phyloP scores from a whole-genome alignment of 139 green algal genomes.

The Limnomonas spitsbergensis region DNA sequence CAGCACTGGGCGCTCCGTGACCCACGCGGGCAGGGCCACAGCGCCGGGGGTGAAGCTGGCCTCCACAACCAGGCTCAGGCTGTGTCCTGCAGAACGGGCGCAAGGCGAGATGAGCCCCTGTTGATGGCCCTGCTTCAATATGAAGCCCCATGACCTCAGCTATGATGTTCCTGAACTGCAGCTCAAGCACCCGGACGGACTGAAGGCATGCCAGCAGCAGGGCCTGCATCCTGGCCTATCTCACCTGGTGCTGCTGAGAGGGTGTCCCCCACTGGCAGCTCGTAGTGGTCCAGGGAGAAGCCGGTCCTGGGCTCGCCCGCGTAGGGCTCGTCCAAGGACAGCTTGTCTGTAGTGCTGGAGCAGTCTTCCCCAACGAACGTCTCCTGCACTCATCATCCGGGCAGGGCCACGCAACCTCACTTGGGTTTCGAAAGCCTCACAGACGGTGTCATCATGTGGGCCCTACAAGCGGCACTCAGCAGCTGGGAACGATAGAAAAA shows the following conservation, averaged over 20 bases:
- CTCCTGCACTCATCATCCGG: too few relatives aligned
- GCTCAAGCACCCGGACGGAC: too few relatives aligned
- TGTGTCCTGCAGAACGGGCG: background rate
- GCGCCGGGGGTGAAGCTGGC: background rate
- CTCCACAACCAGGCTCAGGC: background rate
- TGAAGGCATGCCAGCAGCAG: too few relatives aligned
- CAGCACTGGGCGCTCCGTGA: background rate
- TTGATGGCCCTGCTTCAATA: too few relatives aligned
- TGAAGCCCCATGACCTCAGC: too few relatives aligned
- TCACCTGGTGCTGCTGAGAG: background rate
- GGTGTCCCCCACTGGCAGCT: conserved; percentile 8
- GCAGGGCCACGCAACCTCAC: background rate
- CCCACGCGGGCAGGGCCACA: conserved; percentile 5
- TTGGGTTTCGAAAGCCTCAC: too few relatives aligned
- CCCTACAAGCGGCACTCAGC: too few relatives aligned
- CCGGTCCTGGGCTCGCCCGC: background rate
- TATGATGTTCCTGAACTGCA: too few relatives aligned
- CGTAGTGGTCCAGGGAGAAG: background rate
- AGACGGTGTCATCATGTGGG: too few relatives aligned
- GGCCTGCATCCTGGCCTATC: background rate
- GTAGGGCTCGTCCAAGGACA: background rate
- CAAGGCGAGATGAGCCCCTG: too few relatives aligned
- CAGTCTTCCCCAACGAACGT: background rate
- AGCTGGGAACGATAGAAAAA: too few relatives aligned
- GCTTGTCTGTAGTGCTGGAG: background rate